phyloP scores from a whole-genome alignment of 2,329 filamentous ascomycete genomes.

The Aspergillus latus region DNA sequence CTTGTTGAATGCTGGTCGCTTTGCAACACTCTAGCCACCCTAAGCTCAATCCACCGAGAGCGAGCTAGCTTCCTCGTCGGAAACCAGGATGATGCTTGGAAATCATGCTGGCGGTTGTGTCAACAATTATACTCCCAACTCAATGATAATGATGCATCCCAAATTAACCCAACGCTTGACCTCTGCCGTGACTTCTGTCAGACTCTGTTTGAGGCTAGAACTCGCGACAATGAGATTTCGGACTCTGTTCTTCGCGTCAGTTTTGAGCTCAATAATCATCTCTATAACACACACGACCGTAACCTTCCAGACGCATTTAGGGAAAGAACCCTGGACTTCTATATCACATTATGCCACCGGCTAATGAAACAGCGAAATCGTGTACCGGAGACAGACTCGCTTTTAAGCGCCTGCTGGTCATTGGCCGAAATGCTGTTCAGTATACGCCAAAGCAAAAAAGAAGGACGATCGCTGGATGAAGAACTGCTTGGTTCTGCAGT shows the following conservation, averaged over 20 bases:
- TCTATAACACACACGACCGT: constrained; percentile 88
- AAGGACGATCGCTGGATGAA: constrained; percentile 72
- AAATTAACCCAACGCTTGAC: constrained; percentile 74
- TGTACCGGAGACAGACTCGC: constrained; percentile 75
- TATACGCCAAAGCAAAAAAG: constrained; percentile 75
- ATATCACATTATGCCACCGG: constrained; percentile 87
- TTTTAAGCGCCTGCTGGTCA: constrained; percentile 84
- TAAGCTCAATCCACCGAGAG: constrained; percentile 80
- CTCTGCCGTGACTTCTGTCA: constrained; percentile 91
- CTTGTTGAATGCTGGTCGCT: constrained; percentile 90
- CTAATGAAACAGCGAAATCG: constrained; percentile 92
- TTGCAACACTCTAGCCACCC: constrained; percentile 82
- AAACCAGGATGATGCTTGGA: constrained; percentile 85
- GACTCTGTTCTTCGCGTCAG: constrained; percentile 89
- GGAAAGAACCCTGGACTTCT: constrained; percentile 89
- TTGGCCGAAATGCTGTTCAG: constrained; percentile 92
- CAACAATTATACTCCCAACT: constrained; percentile 82
- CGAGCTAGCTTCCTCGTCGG: constrained; percentile 70
- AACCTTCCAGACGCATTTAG: constrained; percentile 81
- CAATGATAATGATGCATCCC: constrained; percentile 62
- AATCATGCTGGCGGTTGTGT: constrained; percentile 89
- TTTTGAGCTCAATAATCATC: constrained; percentile 92
- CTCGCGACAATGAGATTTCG: constrained; percentile 71
- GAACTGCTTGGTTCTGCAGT: constrained; percentile 84
- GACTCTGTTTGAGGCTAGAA: constrained; percentile 80